Evolutionary conservation across 176 grass and related monocot species (phyloP).

Genomic region (Ensete glaucum): DNA sequence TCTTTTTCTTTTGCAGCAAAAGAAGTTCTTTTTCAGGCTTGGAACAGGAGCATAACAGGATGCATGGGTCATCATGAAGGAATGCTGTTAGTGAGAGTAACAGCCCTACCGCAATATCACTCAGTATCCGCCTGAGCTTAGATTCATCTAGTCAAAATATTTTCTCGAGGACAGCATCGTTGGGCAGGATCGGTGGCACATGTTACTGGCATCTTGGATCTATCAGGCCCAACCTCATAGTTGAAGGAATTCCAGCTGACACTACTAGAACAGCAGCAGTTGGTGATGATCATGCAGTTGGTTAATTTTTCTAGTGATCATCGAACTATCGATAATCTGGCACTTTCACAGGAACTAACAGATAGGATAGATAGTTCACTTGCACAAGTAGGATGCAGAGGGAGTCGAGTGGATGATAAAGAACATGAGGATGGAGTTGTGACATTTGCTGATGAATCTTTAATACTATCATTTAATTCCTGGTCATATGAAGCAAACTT

Average conservation of each 20-base stretch:
- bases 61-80: not conserved
- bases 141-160: slow-evolving; percentile 7
- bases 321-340: slow-evolving; percentile 8
- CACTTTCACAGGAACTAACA: slow-evolving; percentile 9
- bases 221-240: slow-evolving; percentile 1
- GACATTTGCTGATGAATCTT: slow-evolving; percentile 28
- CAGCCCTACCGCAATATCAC: not conserved
- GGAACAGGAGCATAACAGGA: not conserved
- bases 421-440: slow-evolving; percentile 24
- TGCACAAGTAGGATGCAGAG: slow-evolving; percentile 21
- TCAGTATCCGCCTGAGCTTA: not conserved
- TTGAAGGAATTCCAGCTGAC: not conserved
- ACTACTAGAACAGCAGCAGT: not conserved
- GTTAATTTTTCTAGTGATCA: slow-evolving; percentile 43
- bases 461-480: slow-evolving; percentile 17
- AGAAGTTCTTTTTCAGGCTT: not conserved
- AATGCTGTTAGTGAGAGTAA: not conserved
- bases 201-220: not conserved
- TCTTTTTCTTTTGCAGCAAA: not conserved
- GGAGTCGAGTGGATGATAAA: not conserved
- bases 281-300: not conserved
- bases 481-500: not conserved
- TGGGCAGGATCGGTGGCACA: not conserved
- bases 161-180: slow-evolving; percentile 1
- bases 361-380: slow-evolving; percentile 29